A percentile compares a stretch with the other conserved stretches of the same genome.
These are phyloP conservation scores for Phytopythium delawarense DNA, from an alignment of 352 stramenopile genomes.

Conservation along the genomic window DNA sequence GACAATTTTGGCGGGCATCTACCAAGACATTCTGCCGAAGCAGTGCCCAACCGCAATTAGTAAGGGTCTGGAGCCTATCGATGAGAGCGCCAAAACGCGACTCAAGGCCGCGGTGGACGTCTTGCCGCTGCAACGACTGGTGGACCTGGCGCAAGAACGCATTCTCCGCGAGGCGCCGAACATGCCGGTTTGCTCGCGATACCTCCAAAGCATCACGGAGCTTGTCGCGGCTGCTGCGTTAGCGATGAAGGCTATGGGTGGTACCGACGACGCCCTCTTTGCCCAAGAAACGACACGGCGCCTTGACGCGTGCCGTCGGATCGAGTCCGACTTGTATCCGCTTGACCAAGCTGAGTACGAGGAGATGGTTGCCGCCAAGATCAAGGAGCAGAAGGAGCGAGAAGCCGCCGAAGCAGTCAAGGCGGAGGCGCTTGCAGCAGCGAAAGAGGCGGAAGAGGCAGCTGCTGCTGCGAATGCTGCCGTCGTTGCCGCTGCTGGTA, in stretches of 20 bases:
- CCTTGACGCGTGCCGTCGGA: conserved; percentile 49
- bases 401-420: conserved; percentile 45
- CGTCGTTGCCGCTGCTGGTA: conserved; percentile 2
- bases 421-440: conserved; percentile 27
- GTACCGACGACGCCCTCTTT: conserved; percentile 48
- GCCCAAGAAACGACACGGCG: conserved; percentile 29
- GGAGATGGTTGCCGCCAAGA: conserved; percentile 37
- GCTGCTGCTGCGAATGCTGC: conserved; percentile 16
- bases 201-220: conserved; percentile 83
- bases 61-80: conserved; percentile 15
- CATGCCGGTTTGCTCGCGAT: conserved; percentile 75
- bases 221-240: conserved; percentile 70
- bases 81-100: conserved; percentile 21
- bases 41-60: conserved; percentile 9
- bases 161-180: conserved; percentile 74
- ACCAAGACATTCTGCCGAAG: conserved; percentile 78
- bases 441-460: conserved; percentile 33
- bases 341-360: conserved; percentile 72
- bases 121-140: conserved; percentile 64
- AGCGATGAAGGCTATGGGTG: conserved; percentile 47
- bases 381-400: conserved; percentile 34
- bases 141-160: conserved; percentile 67
- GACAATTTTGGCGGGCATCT: conserved; percentile 64
- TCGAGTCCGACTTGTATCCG: conserved; percentile 63
- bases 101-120: conserved; percentile 39